Percentiles rank a stretch among this genome's conserved stretches.
phyloP scores from a whole-genome alignment of 139 green algal species.

The Tetraselmis chui region DNA sequence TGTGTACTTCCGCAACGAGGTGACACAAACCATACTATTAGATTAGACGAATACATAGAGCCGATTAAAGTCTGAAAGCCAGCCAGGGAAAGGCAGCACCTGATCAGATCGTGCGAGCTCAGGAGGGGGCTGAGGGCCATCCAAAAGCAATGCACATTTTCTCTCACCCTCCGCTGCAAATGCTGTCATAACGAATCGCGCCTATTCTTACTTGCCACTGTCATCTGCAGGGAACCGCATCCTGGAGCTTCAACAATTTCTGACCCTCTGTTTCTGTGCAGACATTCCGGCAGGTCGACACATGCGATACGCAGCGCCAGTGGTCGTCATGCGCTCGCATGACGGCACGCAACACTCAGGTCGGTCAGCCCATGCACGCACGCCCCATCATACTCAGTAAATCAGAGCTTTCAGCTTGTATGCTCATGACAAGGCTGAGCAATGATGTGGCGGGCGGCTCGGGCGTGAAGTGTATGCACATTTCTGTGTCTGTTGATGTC shows the following conservation, averaged over 20 bases:
- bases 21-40: no score
- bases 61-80: no score
- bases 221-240: neutral
- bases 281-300: neutral
- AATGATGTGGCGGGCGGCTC: no score
- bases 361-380: no score
- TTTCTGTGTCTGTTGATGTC: no score
- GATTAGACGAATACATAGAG: no score
- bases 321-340: neutral
- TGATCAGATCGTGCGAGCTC: neutral
- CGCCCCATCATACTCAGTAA: no score
- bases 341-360: neutral
- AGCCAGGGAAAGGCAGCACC: neutral
- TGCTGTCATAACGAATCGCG: neutral
- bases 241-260: neutral
- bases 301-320: neutral
- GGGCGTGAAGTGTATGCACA: no score
- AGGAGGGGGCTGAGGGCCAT: no score
- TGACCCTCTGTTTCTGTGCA: neutral
- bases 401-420: no score
- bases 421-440: no score
- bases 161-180: neutral
- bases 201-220: neutral
- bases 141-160: neutral
- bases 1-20: no score